Conservation (phyloP, 257 asterid genomes). For the Plantago major region DNA sequence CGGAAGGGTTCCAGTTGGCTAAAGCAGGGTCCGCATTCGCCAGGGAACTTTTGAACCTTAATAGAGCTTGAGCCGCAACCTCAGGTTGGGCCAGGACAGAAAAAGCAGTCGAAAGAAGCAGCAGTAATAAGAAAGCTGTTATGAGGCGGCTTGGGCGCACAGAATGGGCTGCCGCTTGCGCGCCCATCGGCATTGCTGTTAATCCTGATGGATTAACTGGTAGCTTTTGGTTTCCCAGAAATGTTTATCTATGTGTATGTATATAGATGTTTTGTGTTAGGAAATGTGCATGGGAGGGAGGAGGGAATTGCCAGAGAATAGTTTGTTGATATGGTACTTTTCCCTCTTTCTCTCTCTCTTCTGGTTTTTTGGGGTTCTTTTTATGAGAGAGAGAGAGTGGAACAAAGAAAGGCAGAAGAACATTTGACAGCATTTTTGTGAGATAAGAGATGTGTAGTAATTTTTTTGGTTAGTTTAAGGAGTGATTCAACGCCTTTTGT, state of each 20-base stretch:
- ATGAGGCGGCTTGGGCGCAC: constrained; percentile 31
- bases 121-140: background rate
- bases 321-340: constrained; percentile 6
- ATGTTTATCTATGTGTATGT: background rate
- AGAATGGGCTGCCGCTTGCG: constrained; percentile 38
- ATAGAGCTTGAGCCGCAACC: constrained; percentile 31
- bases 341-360: constrained; percentile 10
- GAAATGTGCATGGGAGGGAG: constrained; percentile 1
- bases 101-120: constrained; percentile 1
- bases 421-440: constrained; percentile 10
- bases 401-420: background rate
- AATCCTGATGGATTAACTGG: constrained; percentile 5
- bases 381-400: constrained; percentile 9
- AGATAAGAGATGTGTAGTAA: background rate
- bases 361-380: background rate
- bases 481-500: background rate
- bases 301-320: background rate
- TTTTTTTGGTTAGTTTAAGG: constrained; percentile 2
- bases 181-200: constrained; percentile 40
- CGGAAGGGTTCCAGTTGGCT: constrained; percentile 47
- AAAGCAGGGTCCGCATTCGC: constrained; percentile 42
- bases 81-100: constrained; percentile 16
- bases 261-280: background rate
- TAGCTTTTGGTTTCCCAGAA: background rate
- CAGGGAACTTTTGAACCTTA: constrained; percentile 51